phyloP scores from a whole-genome alignment of 2,329 filamentous ascomycete species.

The Xylariaceae sp. region DNA sequence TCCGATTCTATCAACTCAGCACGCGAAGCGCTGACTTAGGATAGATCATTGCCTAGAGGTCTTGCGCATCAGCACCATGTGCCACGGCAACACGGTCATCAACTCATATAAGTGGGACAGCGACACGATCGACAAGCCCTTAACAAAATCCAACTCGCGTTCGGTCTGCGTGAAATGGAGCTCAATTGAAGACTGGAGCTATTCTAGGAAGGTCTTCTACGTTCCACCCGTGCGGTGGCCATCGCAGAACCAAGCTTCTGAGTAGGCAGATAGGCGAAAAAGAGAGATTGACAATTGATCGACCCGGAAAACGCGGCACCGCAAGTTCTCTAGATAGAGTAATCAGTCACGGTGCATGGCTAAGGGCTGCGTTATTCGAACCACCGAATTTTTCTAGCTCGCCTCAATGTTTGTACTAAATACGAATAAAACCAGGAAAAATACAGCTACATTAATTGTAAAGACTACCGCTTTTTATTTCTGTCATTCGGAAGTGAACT shows the following conservation, averaged over 20 bases:
- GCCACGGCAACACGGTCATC: conserved; percentile 21
- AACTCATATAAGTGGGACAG: conserved; percentile 22
- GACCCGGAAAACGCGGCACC: not conserved
- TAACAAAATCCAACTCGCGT: conserved; percentile 16
- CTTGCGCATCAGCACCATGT: conserved; percentile 23
- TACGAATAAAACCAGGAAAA: no score
- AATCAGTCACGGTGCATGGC: no score
- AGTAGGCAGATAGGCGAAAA: not conserved
- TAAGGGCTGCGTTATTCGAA: no score
- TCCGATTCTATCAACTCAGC: not conserved
- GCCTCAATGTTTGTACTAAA: no score
- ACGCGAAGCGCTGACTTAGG: not conserved
- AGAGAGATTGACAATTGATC: no score
- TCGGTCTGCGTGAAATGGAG: conserved; percentile 23
- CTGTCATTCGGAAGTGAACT: no score
- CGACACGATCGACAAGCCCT: conserved; percentile 5
- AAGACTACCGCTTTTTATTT: no score
- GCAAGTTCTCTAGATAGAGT: no score
- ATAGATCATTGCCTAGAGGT: conserved; percentile 27
- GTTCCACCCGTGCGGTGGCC: conserved; percentile 6
- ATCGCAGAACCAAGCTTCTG: not conserved
- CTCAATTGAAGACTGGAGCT: conserved; percentile 26
- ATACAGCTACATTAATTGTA: no score
- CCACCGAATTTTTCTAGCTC: no score
- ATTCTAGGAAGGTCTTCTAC: conserved; percentile 8